These are phyloP conservation scores for Alternaria ethzedia DNA, from an alignment of 2,329 filamentous ascomycete genomes.

Conservation along the genomic window DNA sequence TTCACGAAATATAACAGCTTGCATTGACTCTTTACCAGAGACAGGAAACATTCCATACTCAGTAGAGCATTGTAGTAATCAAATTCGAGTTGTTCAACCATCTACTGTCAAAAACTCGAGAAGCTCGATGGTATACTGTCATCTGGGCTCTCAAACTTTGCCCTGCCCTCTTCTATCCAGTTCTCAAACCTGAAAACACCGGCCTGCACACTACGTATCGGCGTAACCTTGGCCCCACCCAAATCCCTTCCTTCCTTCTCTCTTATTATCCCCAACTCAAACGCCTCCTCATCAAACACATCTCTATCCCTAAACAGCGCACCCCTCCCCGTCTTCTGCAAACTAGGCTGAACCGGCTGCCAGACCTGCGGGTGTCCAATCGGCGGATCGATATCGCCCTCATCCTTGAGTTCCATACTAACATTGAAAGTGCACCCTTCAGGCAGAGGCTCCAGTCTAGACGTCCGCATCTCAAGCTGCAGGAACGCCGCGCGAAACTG, in stretches of 20 bases:
- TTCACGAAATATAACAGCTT: too few species aligned
- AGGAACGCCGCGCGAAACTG: constrained; percentile 72
- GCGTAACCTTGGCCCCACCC: constrained; percentile 63
- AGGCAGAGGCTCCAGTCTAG: constrained; percentile 65
- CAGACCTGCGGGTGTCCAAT: constrained; percentile 62
- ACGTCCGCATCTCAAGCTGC: constrained; percentile 66
- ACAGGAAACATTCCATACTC: not conserved
- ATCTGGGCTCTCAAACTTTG: constrained; percentile 51
- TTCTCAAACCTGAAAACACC: constrained; percentile 71
- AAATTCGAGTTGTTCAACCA: not conserved
- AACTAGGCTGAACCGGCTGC: constrained; percentile 64
- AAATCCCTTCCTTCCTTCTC: constrained; percentile 45
- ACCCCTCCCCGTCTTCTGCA: constrained; percentile 45
- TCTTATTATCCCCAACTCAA: constrained; percentile 20
- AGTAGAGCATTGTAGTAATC: not conserved
- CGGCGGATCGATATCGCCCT: constrained; percentile 57
- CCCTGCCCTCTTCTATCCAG: constrained; percentile 71
- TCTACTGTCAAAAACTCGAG: constrained; percentile 18
- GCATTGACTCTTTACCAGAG: not conserved
- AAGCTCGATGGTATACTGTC: constrained; percentile 23
- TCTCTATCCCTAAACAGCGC: constrained; percentile 18
- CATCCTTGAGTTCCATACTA: constrained; percentile 73
- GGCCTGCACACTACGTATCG: constrained; percentile 67
- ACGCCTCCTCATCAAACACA: constrained; percentile 20
- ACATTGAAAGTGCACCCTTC: constrained; percentile 75